phyloP scores from a whole-genome alignment of 805 yeast species.

The Kazachstania viticola region DNA sequence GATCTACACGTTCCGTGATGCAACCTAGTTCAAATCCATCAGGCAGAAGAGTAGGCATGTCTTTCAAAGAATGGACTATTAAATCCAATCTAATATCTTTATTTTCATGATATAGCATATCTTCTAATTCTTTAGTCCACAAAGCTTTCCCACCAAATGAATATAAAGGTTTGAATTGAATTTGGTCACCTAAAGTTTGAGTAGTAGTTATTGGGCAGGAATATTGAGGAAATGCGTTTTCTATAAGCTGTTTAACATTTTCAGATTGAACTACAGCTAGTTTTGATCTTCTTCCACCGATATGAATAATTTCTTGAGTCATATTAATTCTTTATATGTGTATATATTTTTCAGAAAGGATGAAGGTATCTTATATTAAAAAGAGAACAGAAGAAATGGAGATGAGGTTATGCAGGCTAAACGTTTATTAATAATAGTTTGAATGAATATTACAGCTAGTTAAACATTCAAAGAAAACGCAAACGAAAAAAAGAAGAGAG shows the following conservation, averaged over 20 bases:
- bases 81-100: conserved; percentile 62
- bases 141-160: conserved; percentile 92
- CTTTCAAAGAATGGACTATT: conserved; percentile 89
- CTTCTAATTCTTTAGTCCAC: conserved; percentile 94
- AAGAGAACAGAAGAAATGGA: too few species aligned
- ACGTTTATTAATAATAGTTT: too few species aligned
- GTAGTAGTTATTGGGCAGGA: conserved; percentile 70
- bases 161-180: conserved; percentile 74
- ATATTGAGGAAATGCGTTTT: conserved; percentile 47
- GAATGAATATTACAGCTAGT: too few species aligned
- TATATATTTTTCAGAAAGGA: too few species aligned
- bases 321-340: too few species aligned
- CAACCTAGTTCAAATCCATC: conserved; percentile 86
- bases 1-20: conserved; percentile 77
- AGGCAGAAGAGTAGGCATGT: conserved; percentile 83
- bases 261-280: conserved; percentile 83
- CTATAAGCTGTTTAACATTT: conserved; percentile 52
- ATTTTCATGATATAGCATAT: conserved; percentile 53
- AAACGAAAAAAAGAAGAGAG: too few species aligned
- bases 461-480: too few species aligned
- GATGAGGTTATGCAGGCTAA: too few species aligned
- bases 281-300: conserved; percentile 85
- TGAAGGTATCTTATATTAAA: too few species aligned
- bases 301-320: conserved; percentile 24
- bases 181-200: conserved; percentile 83